Evolutionary conservation across 768 basidiomycete species (phyloP).

Genomic region (Calvatia gigantea): DNA sequence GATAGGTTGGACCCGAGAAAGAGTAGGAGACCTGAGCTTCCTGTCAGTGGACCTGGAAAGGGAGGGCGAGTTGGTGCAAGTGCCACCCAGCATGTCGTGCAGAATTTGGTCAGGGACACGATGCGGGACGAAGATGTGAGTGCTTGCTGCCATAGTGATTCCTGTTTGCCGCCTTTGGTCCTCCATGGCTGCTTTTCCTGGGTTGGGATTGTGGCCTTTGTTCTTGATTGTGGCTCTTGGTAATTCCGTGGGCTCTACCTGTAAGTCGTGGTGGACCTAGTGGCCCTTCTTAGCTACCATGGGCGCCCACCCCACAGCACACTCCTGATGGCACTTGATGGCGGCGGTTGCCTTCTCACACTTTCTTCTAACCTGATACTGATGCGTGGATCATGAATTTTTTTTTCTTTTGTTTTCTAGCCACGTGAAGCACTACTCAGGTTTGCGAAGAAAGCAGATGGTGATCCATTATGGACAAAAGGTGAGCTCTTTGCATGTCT

Average conservation of each 20-base stretch:
- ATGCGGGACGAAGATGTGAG: slow-evolving; percentile 94
- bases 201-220: neutral
- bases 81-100: slow-evolving; percentile 95
- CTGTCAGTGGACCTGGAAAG: slow-evolving; percentile 87
- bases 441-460: slow-evolving; percentile 75
- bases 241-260: neutral
- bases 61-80: slow-evolving; percentile 96
- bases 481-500: slow-evolving; percentile 50
- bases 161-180: neutral
- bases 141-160: slow-evolving; percentile 25
- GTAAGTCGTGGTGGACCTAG: neutral
- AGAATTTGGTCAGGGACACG: slow-evolving; percentile 88
- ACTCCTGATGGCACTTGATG: slow-evolving; percentile 10
- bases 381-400: too few relatives aligned
- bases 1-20: slow-evolving; percentile 87
- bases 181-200: neutral
- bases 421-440: slow-evolving; percentile 96
- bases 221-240: slow-evolving; percentile 12
- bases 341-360: slow-evolving; percentile 9
- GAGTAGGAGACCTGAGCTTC: slow-evolving; percentile 88
- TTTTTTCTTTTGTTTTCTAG: slow-evolving; percentile 48
- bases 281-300: neutral
- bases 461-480: slow-evolving; percentile 80
- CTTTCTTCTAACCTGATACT: slow-evolving; percentile 8
- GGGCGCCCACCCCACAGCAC: too few relatives aligned